phyloP scores from a whole-genome alignment of 2,329 filamentous ascomycete genomes.

The Alternaria gansuensis region DNA sequence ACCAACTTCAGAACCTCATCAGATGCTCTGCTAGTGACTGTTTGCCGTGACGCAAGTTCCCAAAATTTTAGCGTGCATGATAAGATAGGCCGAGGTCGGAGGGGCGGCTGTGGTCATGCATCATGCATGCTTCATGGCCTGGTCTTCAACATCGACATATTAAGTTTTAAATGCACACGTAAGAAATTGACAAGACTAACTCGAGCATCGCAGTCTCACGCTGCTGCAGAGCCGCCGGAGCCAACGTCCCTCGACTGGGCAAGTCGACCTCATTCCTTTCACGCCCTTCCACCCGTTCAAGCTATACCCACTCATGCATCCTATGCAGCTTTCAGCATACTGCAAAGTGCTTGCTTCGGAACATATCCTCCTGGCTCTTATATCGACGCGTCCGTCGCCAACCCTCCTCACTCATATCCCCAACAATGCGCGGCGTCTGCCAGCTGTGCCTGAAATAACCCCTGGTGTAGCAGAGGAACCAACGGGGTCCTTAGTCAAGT shows the following conservation, averaged over 20 bases:
- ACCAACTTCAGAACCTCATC: slow-evolving; percentile 11
- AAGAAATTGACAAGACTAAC: background rate
- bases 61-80: slow-evolving; percentile 28
- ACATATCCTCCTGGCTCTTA: background rate
- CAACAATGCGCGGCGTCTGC: background rate
- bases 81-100: slow-evolving; percentile 37
- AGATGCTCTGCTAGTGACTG: slow-evolving; percentile 26
- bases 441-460: background rate
- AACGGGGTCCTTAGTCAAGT: background rate
- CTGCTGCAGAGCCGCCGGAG: background rate
- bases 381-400: background rate
- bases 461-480: background rate
- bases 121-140: background rate
- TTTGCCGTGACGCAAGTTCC: slow-evolving; percentile 25
- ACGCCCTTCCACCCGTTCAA: background rate
- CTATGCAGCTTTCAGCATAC: too few relatives aligned
- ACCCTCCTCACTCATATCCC: background rate
- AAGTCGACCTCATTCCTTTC: background rate
- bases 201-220: background rate
- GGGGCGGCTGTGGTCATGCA: background rate
- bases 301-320: too few relatives aligned
- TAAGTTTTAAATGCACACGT: too few relatives aligned
- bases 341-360: too few relatives aligned
- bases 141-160: too few relatives aligned
- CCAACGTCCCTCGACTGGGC: background rate